These are phyloP conservation scores for Casuarina glauca DNA, from an alignment of 306 rosid species.

Conservation along the genomic window DNA sequence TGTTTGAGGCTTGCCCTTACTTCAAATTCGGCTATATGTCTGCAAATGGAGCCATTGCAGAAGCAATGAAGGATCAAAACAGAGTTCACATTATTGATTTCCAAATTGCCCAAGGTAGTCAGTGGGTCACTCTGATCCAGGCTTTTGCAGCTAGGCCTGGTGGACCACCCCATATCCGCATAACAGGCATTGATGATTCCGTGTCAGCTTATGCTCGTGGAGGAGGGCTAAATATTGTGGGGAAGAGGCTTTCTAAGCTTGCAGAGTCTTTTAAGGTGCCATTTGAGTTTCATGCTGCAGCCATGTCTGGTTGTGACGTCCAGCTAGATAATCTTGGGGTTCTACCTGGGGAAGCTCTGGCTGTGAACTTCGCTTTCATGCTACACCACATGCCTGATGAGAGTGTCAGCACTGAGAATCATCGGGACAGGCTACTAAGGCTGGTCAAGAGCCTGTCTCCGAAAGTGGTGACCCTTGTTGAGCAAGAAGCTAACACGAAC, in stretches of 20 bases:
- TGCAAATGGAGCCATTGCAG: slow-evolving; percentile 98
- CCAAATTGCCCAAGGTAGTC: slow-evolving; percentile 91
- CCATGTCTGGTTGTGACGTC: slow-evolving; percentile 70
- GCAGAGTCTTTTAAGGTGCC: slow-evolving; percentile 77
- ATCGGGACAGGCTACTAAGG: slow-evolving; percentile 76
- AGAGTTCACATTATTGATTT: slow-evolving; percentile 92
- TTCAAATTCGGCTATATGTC: slow-evolving; percentile 98
- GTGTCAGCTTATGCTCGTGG: slow-evolving; percentile 91
- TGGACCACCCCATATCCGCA: slow-evolving; percentile 92
- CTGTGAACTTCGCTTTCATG: slow-evolving; percentile 90
- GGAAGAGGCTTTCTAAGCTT: slow-evolving; percentile 68
- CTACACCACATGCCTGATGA: slow-evolving; percentile 96
- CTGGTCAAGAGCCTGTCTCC: slow-evolving; percentile 84
- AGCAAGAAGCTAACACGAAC: slow-evolving; percentile 91
- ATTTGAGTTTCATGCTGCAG: slow-evolving; percentile 76
- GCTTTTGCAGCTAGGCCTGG: slow-evolving; percentile 99
- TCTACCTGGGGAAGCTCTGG: slow-evolving; percentile 72
- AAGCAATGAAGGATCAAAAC: slow-evolving; percentile 86
- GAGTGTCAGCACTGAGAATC: slow-evolving; percentile 87
- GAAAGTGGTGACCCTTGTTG: slow-evolving; percentile 94
- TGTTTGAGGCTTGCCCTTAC: slow-evolving; percentile 89
- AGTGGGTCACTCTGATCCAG: slow-evolving; percentile 89
- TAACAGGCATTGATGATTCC: slow-evolving; percentile 86
- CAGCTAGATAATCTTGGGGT: slow-evolving; percentile 59
- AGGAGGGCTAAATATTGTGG: slow-evolving; percentile 79